Conservation (phyloP, 2,329 filamentous ascomycete species). For the Trichoderma sp. region DNA sequence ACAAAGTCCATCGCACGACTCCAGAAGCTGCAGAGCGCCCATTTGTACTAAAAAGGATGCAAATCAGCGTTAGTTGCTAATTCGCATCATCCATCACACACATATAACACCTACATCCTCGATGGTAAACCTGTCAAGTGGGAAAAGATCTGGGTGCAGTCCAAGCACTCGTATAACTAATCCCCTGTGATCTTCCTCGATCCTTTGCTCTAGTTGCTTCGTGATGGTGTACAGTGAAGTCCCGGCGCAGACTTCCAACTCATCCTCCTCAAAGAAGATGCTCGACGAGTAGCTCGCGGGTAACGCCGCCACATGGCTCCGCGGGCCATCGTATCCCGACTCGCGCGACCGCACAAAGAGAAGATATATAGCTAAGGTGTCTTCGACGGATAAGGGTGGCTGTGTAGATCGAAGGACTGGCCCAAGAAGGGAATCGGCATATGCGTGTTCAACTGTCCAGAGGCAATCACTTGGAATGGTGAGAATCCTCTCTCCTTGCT, state of each 20-base stretch:
- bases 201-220: constrained; percentile 29
- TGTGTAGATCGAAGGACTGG: constrained; percentile 30
- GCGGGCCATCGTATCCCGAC: constrained; percentile 31
- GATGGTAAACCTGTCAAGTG: constrained; percentile 32
- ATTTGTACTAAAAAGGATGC: constrained; percentile 33
- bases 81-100: constrained; percentile 18
- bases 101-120: constrained; percentile 30
- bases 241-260: constrained; percentile 34
- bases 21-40: constrained; percentile 31
- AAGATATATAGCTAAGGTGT: constrained; percentile 33
- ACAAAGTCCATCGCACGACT: constrained; percentile 36
- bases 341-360: constrained; percentile 35
- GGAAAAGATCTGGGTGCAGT: constrained; percentile 33
- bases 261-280: constrained; percentile 35
- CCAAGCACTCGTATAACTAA: constrained; percentile 29
- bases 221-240: constrained; percentile 34
- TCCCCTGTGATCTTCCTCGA: constrained; percentile 31
- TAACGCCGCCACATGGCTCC: constrained; percentile 30
- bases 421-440: constrained; percentile 32
- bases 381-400: constrained; percentile 33
- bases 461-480: constrained; percentile 31
- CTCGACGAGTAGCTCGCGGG: constrained; percentile 34
- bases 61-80: constrained; percentile 4
- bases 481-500: constrained; percentile 33
- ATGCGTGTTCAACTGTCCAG: constrained; percentile 34